phyloP scores from a whole-genome alignment of 139 green algal genomes.

The Micractinium sp. region DNA sequence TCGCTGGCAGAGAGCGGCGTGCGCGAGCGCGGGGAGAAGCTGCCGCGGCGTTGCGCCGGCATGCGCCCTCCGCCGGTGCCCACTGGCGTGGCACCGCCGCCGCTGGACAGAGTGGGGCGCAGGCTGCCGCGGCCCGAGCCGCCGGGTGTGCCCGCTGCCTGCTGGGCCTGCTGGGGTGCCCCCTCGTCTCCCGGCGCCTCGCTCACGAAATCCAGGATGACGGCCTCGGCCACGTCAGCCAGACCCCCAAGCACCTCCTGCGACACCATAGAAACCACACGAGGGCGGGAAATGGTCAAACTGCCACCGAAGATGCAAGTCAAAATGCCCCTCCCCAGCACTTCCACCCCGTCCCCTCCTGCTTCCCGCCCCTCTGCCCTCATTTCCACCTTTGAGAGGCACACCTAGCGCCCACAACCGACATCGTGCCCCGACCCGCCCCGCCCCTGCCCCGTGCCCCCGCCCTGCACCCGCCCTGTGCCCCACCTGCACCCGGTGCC shows the following conservation, averaged over 20 bases:
- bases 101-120: neutral
- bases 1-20: slow-evolving; percentile 1
- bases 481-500: slow-evolving; percentile 12
- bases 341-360: neutral
- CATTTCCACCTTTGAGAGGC: no score
- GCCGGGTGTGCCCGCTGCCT: neutral
- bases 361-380: no score
- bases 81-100: neutral
- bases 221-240: slow-evolving; percentile 12
- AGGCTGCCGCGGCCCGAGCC: neutral
- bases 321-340: neutral
- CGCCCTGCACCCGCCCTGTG: neutral
- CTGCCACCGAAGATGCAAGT: neutral
- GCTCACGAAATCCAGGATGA: slow-evolving; percentile 10
- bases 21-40: neutral
- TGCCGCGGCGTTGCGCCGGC: no score
- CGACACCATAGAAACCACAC: neutral
- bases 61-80: no score
- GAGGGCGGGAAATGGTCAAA: neutral
- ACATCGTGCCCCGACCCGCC: neutral
- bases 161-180: neutral
- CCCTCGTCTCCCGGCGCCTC: neutral
- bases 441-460: no score
- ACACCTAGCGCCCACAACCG: no score
- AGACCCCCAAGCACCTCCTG: slow-evolving; percentile 26